phyloP scores from a whole-genome alignment of 169 alveolate genomes.

The Plasmodium chabaudi region DNA sequence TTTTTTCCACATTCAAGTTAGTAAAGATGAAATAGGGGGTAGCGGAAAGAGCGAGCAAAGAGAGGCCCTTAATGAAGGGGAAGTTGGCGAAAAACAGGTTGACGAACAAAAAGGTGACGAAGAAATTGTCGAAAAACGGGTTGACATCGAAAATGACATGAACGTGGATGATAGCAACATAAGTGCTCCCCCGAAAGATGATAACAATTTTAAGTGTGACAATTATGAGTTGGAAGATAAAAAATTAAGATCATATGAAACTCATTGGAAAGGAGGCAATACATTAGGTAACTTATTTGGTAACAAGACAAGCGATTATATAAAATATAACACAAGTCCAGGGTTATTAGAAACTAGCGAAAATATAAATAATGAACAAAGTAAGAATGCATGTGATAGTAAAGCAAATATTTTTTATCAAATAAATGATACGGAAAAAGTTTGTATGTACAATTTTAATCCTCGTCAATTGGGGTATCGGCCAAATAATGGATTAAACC shows the following conservation, averaged over 20 bases:
- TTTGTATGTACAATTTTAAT: conserved; percentile 35
- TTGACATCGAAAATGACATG: neutral
- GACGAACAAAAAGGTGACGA: neutral
- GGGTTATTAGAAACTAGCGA: neutral
- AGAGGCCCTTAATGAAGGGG: no score
- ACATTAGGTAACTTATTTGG: no score
- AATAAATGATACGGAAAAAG: conserved; percentile 16
- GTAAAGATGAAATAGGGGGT: neutral
- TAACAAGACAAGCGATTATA: no score
- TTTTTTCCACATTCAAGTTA: neutral
- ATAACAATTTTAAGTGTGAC: no score
- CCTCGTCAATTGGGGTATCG: conserved; percentile 44
- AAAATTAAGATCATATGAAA: no score
- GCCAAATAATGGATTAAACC: conserved; percentile 52
- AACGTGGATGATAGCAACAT: neutral
- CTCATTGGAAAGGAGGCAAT: no score
- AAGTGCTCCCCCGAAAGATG: neutral
- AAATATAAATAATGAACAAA: neutral
- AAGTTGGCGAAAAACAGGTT: no score
- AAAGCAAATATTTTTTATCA: neutral
- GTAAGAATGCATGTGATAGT: neutral
- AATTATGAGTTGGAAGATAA: no score
- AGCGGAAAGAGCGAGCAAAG: neutral
- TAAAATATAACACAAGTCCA: no score
- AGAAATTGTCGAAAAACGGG: neutral